Base-by-base conservation (phyloP, 768 basidiomycete genomes). In the Paxillus ammoniavirescens region DNA sequence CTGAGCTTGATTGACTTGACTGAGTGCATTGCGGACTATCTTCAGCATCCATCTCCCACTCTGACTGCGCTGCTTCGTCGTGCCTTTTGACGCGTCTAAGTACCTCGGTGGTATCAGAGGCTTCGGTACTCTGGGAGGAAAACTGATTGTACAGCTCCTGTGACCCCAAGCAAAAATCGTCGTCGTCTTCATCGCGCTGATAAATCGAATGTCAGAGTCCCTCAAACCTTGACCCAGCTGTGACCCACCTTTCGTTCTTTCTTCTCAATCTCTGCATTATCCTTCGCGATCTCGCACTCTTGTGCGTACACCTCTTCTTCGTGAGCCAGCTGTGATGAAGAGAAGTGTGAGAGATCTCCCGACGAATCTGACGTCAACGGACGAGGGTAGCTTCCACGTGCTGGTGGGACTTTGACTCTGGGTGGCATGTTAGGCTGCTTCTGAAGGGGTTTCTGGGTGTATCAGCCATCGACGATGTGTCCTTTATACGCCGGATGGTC, bases 281-380 rank as follows among this genome's bases (percentile, higher is more conserved):
- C 52, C 40, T 47, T 53, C 18, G 18, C 23, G 23, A 36, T 53
- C 30, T 54, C 54, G 18, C 26, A n/a, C 26, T 31, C 50, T 33
- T 47, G 46, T 41, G 43, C 47, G 9, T 37, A 36, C 10, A 40
- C 35, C 23, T 57, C 56, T 15, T 57, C 56, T 42, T 53, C 56
- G 26, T 53, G 52, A 31, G 55, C 51, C 28, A 59, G 46, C 36
- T 47, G 55, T 35, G 55, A 57, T 4, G 55, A 59, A 13, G 52
- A 49, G 23, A 41, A 43, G 21, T 49, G 40, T 12, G 35, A 30
- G 13, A 53, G 38, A 14, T 47, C 47, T 10, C 43, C 57, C 4
- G 55, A 57, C 15, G 38, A 50, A 33, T 57, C 58, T 13, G 50
- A 48, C 18, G 55, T 59, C 38, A 59, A 26, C 5, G 55, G 51